A percentile compares a stretch with the other conserved stretches of the same genome.
These are phyloP conservation scores for Xylaria flabelliformis DNA, from an alignment of 495 filamentous ascomycete species.

Conservation along the genomic window DNA sequence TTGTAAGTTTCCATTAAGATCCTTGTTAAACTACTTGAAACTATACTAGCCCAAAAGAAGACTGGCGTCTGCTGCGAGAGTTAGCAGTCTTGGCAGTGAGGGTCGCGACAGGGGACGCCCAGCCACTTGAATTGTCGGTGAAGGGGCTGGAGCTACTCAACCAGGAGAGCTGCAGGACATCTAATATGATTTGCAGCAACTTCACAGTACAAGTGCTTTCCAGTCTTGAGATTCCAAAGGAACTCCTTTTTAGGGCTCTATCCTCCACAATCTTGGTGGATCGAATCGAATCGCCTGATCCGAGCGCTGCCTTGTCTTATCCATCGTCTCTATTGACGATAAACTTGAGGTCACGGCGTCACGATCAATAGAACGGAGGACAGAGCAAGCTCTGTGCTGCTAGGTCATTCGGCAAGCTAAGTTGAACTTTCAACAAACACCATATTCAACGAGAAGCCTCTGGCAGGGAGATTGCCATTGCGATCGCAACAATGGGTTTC, in stretches of 20 bases:
- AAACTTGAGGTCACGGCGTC: background rate
- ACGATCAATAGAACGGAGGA: background rate
- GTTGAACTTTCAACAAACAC: background rate
- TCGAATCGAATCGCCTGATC: background rate
- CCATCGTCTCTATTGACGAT: conserved; percentile 4
- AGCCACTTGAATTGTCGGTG: conserved; percentile 47
- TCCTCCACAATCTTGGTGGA: conserved; percentile 17
- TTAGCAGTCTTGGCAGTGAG: background rate
- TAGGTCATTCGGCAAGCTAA: background rate
- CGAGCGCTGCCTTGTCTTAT: background rate
- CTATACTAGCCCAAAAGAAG: background rate
- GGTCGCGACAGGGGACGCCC: conserved; percentile 22
- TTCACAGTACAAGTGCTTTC: background rate
- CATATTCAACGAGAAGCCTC: background rate
- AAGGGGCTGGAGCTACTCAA: conserved; percentile 26
- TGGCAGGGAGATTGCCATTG: background rate
- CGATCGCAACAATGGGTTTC: conserved; percentile 43
- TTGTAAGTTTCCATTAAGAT: conserved; percentile 11
- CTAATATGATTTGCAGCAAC: conserved; percentile 26
- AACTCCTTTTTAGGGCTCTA: background rate
- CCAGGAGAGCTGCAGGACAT: conserved; percentile 14
- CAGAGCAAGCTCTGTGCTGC: background rate
- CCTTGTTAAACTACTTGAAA: background rate
- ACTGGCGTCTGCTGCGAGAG: background rate
- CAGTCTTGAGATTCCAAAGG: background rate